Evolutionary conservation across 495 filamentous ascomycete genomes (phyloP), one percentile per base, ranked within the genome.

Genomic region (Talaromyces proteolyticus): DNA sequence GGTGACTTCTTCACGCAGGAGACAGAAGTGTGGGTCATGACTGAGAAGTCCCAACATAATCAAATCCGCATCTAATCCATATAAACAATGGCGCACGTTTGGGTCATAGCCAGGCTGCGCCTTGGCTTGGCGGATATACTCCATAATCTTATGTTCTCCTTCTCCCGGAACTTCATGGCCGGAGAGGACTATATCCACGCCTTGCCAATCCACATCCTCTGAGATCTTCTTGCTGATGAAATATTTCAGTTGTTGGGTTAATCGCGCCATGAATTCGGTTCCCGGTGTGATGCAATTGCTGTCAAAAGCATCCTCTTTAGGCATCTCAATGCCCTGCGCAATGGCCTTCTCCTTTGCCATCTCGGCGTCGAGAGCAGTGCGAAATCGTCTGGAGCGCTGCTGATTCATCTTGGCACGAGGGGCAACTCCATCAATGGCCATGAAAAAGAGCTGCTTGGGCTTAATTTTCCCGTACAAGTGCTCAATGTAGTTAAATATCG

Each of bases 331-430:
- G 19, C 94, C 94, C 57, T 96, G 86, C 25, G 70, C 64, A 42
- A 96, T 84, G 14, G 94, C 94, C 72, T 92, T 96, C 41, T 96
- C 86, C 63, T 86, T 84, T 18, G 91, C 90, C 53, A 76, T 76
- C 59, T 99, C 94, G 25, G 84, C 87, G 59, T 99, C 94, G 37
- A 96, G 63, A 23, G 94, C 94, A 20, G 92, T 97, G 50, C 94
- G 84, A 66, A 99, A 99, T 57, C 94, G 87, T 59, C 94, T 81
- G 29, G 94, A 86, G 57, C 94, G 87, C 69, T 99, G 94, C 64
- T 99, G 94, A 59, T 99, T 99, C 94, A 99, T 99, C 76, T 99
- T 99, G 38, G 94, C 94, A 53, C 94, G 84, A 10, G 94, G 94
- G 14, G 94, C 94, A 45, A 99, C 94, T 51, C 93, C 93, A 62